Evolutionary conservation across 352 stramenopile genomes (phyloP), one percentile per base, ranked within the genome.

Genomic region (Pythium rishiriense): DNA sequence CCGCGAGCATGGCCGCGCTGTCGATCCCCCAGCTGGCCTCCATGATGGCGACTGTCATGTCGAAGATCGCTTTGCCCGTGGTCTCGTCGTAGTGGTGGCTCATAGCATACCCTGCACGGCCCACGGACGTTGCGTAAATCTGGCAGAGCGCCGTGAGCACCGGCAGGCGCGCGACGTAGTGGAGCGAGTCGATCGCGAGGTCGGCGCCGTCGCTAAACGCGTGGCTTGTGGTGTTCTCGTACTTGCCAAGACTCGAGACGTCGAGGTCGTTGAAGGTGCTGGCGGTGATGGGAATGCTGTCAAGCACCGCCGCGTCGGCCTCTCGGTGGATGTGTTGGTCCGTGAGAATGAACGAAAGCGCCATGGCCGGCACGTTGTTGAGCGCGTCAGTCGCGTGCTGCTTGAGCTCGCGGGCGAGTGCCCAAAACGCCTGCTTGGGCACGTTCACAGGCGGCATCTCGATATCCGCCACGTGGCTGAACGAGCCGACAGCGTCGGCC

Each of bases 361-460:
- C 35, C 14, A 62, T 37, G 19, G 33, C 26, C 24, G 52, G 28
- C 17, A 52, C 39, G 41, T 41, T 61, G 7, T 24, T 29, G 6
- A 51, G 22, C 19, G 41, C 33, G 1, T 41, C 52, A 3, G 43
- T 5, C 19, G 76, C 46, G 2, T 78, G 65, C 31, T 75, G 62
- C 50, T 74, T 83, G 15, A 68, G 62, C 2, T 25, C 63, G 15
- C 73, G 73, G 10, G 78, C 75, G n/a, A 87, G 55, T 46, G 79
- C 72, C 75, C 75, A 84, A 64, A 87, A 83, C 35, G 33, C 33
- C 4, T 65, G 60, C 0, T 24, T 70, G 12, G 73, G 31, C 22
- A 64, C 57, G 21, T 57, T 42, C 2, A 57, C 25, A 6, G 57
- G 35, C n/a, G 56, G 45, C 22, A 49, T 24, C 6, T 22, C 22